Evolutionary conservation across 148 eudicot species (phyloP), one percentile per base, ranked within the genome.

Genomic region (Arctostaphylos glauca): DNA sequence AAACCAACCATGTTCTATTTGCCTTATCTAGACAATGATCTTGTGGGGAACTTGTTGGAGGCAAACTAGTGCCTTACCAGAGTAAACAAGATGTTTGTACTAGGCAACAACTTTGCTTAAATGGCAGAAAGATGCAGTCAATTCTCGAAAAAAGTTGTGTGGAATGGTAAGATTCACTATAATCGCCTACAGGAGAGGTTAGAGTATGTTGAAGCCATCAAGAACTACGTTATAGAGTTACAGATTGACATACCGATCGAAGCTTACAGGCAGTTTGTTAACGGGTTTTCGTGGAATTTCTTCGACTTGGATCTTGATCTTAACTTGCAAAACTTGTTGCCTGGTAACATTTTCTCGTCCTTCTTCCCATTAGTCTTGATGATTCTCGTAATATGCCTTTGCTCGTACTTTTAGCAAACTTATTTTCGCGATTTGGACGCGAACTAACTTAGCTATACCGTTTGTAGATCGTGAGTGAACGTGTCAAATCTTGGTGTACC

Each of bases 1-100:
- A 75, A 50, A 25, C 78, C 58, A 23, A 75, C 78, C 9, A 2
- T 75, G 78, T 75, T 75, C 78, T 75, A n/a, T 75, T 50, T 75
- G 78, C 78, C 78, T 48, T 76, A n/a, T 76, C 58, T 76, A 23
- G 56, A 48, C 10, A 23, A 21, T 48, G 41, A 76, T 9, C 58
- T 4, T 13, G 38, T 76, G 9, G 56, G 78, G 56, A 50, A 76
- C 59, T 76, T 76, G 58, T n/a, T 76, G n/a, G 78, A 50, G 55
- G 78, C 78, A 76, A 76, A 50, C 21, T 76, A 44, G 38, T 76
- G 43, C 25, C 78, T 58, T 76, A 2, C 78, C 25, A n/a, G 58
- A 2, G 59, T 76, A n/a, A 76, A 76, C 14, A 48, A 50, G 47
- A 76, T 76, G 78, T 1, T 76, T 76, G 25, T 76, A 76, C 58